phyloP scores from a whole-genome alignment of 768 basidiomycete genomes.

The Amanita pseudoporphyria region DNA sequence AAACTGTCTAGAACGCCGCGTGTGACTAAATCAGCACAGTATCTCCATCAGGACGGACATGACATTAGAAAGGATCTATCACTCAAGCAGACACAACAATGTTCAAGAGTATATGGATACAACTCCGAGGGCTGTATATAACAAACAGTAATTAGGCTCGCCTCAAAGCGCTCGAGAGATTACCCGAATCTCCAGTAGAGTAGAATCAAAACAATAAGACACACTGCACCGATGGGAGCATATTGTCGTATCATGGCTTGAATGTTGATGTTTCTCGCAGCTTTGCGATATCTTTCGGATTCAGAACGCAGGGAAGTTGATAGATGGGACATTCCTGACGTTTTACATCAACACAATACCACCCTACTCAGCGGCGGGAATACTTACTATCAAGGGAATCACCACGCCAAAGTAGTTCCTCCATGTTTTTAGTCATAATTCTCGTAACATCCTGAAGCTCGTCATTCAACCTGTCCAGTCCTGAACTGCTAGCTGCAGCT shows the following conservation, averaged over 20 bases:
- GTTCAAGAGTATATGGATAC: neutral
- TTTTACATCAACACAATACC: neutral
- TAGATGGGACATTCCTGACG: constrained; percentile 84
- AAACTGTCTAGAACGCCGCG: neutral
- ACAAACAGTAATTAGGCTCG: neutral
- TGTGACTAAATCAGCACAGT: constrained; percentile 1
- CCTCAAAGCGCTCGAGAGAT: constrained; percentile 2
- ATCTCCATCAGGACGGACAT: constrained; percentile 1
- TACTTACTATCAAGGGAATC: constrained; percentile 84
- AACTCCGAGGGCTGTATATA: neutral
- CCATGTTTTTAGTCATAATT: constrained; percentile 99
- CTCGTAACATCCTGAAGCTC: constrained; percentile 96
- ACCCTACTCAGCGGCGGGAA: neutral
- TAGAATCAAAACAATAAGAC: constrained; percentile 67
- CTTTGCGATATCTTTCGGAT: constrained; percentile 95
- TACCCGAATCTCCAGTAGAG: constrained; percentile 70
- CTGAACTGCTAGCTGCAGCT: constrained; percentile 55
- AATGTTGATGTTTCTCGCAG: constrained; percentile 89
- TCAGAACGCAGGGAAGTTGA: constrained; percentile 92
- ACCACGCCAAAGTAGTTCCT: constrained; percentile 95
- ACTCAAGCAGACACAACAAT: neutral
- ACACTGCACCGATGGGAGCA: constrained; percentile 82
- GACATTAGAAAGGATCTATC: no score
- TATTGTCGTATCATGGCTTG: constrained; percentile 93
- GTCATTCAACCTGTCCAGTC: constrained; percentile 84